Evolutionary conservation across 768 basidiomycete genomes (phyloP), one percentile per base, ranked within the genome.

Genomic region (Trametes villosa): DNA sequence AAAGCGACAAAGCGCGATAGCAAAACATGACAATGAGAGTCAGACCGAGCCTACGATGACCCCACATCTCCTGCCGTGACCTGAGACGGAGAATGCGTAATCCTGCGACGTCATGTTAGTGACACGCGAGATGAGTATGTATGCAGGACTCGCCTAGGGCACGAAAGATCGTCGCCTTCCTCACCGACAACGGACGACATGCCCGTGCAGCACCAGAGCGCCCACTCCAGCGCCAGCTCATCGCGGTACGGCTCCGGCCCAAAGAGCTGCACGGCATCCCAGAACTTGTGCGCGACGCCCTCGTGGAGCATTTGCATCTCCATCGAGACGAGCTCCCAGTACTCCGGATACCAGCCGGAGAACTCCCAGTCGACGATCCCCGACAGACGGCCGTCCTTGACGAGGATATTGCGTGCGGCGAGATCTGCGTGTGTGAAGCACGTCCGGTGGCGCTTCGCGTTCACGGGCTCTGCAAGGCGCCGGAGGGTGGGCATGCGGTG

Each of bases 361-460:
- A 30, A 40, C 47, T 70, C 69, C 69, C 71, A 72, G 50, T 72
- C 71, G 41, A 72, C 49, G 29, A 72, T 57, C 0, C 60, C 69
- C 1, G 50, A 40, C 15, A 71, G 46, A 3, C 36, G 41, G n/a
- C 61, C 62, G 17, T 65, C 66, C 52, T 52, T 29, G 2, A 70
- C 53, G 13, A 71, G 46, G 50, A 71, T 65, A 51, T 72, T 72
- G 1, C 62, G 52, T 6, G 60, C 61, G 12, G 57, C 57, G 34
- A 72, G 55, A 45, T 72, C 69, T 9, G 47, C 65, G 59, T 68
- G 71, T 9, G 69, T 70, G 56, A 71, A 70, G 31, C 27, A 29
- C 12, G 58, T 54, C 9, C 42, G 62, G 47, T 68, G 63, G 1
- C 9, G 6, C 41, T 50, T 58, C 6, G 48, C 48, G 41, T 26